These are phyloP conservation scores for Russula dissimulans DNA, from an alignment of 768 basidiomycete genomes.

Conservation along the genomic window DNA sequence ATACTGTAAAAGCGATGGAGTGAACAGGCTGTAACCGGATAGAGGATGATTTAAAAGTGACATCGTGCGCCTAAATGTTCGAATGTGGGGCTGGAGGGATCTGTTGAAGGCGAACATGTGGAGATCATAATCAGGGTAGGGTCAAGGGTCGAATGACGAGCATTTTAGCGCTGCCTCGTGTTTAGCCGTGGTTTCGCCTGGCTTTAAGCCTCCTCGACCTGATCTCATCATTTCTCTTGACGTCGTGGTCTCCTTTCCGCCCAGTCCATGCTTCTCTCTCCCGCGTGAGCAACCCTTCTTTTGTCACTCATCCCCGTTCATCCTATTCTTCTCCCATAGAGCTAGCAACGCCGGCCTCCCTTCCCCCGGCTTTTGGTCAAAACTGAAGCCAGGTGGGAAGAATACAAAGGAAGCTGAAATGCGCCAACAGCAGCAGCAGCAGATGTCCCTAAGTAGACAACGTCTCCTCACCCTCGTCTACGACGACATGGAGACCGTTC, in stretches of 20 bases:
- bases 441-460: constrained; percentile 64
- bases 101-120: no score
- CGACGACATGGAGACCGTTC: constrained; percentile 80
- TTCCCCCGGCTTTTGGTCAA: constrained; percentile 45
- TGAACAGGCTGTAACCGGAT: neutral
- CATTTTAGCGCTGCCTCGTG: constrained; percentile 15
- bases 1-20: neutral
- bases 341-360: constrained; percentile 55
- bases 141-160: neutral
- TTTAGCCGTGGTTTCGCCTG: constrained; percentile 5
- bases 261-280: constrained; percentile 63
- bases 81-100: neutral
- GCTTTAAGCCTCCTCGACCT: constrained; percentile 8
- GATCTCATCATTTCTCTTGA: constrained; percentile 4
- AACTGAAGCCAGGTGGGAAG: constrained; percentile 44
- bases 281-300: constrained; percentile 47
- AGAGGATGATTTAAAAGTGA: neutral
- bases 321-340: constrained; percentile 37
- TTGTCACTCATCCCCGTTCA: constrained; percentile 21
- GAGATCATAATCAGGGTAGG: neutral
- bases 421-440: constrained; percentile 37
- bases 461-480: constrained; percentile 74
- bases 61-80: neutral
- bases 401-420: constrained; percentile 51
- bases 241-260: constrained; percentile 13